Conservation (phyloP, 495 filamentous ascomycete species). For the Cairneyella variabilis region DNA sequence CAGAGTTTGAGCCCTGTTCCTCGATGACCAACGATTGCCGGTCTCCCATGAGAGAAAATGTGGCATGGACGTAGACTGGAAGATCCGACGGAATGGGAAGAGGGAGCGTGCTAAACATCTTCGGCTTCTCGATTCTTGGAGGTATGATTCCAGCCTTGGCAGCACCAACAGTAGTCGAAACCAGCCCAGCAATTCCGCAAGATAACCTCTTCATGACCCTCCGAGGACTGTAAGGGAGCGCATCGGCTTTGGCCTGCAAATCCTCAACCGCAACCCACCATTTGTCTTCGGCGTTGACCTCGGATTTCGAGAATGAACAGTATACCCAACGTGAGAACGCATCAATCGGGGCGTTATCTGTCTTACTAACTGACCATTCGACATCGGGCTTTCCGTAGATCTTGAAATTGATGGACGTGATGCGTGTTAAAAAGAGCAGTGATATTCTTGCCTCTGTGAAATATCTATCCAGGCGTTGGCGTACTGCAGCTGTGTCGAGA, state of each 20-base stretch:
- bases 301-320: conserved; percentile 3
- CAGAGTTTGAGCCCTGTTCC: conserved; percentile 17
- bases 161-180: conserved; percentile 6
- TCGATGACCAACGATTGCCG: conserved; percentile 29
- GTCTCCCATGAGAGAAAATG: conserved; percentile 34
- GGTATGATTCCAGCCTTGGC: not conserved
- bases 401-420: conserved; percentile 27
- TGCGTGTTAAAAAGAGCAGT: conserved; percentile 29
- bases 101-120: conserved; percentile 34
- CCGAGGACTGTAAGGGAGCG: conserved; percentile 17
- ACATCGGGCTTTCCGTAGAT: conserved; percentile 10
- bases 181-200: conserved; percentile 34
- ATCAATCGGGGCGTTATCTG: conserved; percentile 7
- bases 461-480: conserved; percentile 24
- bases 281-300: conserved; percentile 15
- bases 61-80: conserved; percentile 30
- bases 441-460: conserved; percentile 30
- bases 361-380: conserved; percentile 20
- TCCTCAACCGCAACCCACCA: conserved; percentile 29
- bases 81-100: conserved; percentile 26
- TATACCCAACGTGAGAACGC: conserved; percentile 16
- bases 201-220: conserved; percentile 29
- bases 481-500: conserved; percentile 6
- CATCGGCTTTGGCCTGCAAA: conserved; percentile 11
- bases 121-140: conserved; percentile 6